Evolutionary conservation across 1,139 yeast species (phyloP).

Genomic region (Yamadazyma epiphylla): DNA sequence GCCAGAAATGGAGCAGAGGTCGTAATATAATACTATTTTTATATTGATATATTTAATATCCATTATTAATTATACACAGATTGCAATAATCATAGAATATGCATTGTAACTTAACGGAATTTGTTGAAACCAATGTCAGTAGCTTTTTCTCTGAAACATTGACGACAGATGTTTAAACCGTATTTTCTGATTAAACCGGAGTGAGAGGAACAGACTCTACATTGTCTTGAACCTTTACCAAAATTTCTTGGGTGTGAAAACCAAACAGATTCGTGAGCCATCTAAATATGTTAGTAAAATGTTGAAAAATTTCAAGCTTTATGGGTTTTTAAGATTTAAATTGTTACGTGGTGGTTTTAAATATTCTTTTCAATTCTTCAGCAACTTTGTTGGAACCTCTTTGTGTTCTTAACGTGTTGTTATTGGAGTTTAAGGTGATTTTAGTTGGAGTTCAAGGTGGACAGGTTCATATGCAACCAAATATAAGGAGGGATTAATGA

Average conservation of each 20-base stretch:
- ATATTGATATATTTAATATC: conserved; percentile 5
- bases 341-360: too few species aligned
- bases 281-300: conserved; percentile 48
- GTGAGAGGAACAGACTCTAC: conserved; percentile 99
- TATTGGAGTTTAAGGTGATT: too few species aligned
- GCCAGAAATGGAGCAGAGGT: too few species aligned
- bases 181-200: conserved; percentile 99
- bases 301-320: too few species aligned
- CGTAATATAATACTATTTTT: conserved; percentile 1
- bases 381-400: neutral
- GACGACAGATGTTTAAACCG: conserved; percentile 99
- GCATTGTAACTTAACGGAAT: conserved; percentile 68
- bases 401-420: too few species aligned
- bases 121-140: conserved; percentile 98
- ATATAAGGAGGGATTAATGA: too few species aligned
- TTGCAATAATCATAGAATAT: conserved; percentile 9
- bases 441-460: too few species aligned
- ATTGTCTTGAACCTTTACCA: conserved; percentile 99
- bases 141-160: conserved; percentile 99
- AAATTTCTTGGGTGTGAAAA: conserved; percentile 99
- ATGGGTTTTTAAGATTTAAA: too few species aligned
- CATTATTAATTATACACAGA: conserved; percentile 21
- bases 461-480: too few species aligned
- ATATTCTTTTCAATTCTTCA: neutral
- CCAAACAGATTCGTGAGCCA: conserved; percentile 99